phyloP scores from a whole-genome alignment of 306 rosid species.

The Medicago truncatula region MtrunA17r5.0-ANR NC_053045.1:54855001-54855500 shows the following conservation, averaged over 20 bases:
- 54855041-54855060: slow-evolving; percentile 89
- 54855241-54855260: slow-evolving; percentile 37
- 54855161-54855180: slow-evolving; percentile 70
- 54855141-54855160: slow-evolving; percentile 95
- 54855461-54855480: too few relatives aligned
- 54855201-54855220: slow-evolving; percentile 57
- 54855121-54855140: slow-evolving; percentile 99
- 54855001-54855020: slow-evolving; percentile 81
- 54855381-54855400: too few relatives aligned
- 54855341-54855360: too few relatives aligned
- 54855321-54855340: too few relatives aligned
- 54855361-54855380: too few relatives aligned
- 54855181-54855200: slow-evolving; percentile 32
- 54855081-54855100: slow-evolving; percentile 74
- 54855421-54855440: too few relatives aligned
- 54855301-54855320: too few relatives aligned
- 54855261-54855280: slow-evolving; percentile 30
- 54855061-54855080: slow-evolving; percentile 86
- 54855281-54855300: too few relatives aligned
- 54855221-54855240: slow-evolving; percentile 47
- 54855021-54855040: slow-evolving; percentile 63
- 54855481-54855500: too few relatives aligned
- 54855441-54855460: too few relatives aligned
- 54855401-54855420: too few relatives aligned
- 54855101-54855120: slow-evolving; percentile 80